Percentiles rank a stretch among this genome's conserved stretches.
Evolutionary conservation across 495 filamentous ascomycete genomes (phyloP).

Genomic region (Penicillium verhagenii): DNA sequence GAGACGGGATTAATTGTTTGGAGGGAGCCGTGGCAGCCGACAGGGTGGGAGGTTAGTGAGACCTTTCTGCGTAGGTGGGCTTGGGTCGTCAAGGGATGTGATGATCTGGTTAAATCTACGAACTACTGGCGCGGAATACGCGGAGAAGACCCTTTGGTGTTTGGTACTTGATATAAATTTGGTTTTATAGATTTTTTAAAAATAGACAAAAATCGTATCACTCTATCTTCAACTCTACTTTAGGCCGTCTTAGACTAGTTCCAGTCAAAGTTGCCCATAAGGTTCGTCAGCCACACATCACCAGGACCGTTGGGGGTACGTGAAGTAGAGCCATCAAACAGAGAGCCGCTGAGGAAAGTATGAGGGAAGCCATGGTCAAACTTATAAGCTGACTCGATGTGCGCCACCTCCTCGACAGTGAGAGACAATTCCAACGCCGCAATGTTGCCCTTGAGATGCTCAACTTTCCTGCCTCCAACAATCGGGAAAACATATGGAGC

Average conservation of each 20-base stretch:
- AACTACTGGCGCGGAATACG: slow-evolving; percentile 42
- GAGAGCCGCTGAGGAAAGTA: slow-evolving; percentile 12
- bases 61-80: slow-evolving; percentile 38
- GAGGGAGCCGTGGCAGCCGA: slow-evolving; percentile 42
- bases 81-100: slow-evolving; percentile 40
- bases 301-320: slow-evolving; percentile 10
- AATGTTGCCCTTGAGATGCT: slow-evolving; percentile 66
- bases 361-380: slow-evolving; percentile 63
- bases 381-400: slow-evolving; percentile 56
- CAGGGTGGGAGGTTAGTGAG: slow-evolving; percentile 45
- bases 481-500: slow-evolving; percentile 71
- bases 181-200: no score
- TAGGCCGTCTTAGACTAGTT: no score
- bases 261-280: no score
- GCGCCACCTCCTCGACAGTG: slow-evolving; percentile 55
- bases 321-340: slow-evolving; percentile 14
- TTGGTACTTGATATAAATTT: no score
- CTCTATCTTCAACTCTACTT: no score
- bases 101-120: slow-evolving; percentile 37
- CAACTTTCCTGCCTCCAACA: slow-evolving; percentile 62
- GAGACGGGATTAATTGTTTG: slow-evolving; percentile 39
- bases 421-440: slow-evolving; percentile 56
- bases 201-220: no score
- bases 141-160: neutral
- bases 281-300: slow-evolving; percentile 17